These are phyloP conservation scores for Claviceps sp. DNA, from an alignment of 2,329 filamentous ascomycete species.

Conservation along the genomic window DNA sequence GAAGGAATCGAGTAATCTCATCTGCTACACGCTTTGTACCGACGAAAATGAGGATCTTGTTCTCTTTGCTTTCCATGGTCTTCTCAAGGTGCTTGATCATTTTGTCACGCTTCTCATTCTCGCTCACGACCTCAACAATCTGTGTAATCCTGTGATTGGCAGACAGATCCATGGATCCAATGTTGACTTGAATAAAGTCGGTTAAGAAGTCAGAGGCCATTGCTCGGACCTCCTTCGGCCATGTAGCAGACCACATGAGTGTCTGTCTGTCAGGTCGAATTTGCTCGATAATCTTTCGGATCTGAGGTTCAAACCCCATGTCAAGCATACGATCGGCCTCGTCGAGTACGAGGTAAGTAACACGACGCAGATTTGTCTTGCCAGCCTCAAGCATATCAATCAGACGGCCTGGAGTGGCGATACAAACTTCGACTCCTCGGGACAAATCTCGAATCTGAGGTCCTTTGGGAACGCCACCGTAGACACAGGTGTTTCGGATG, in stretches of 20 bases:
- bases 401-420: slow-evolving; percentile 91
- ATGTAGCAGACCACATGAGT: slow-evolving; percentile 99
- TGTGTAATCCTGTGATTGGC: slow-evolving; percentile 98
- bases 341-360: slow-evolving; percentile 95
- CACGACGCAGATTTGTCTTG: slow-evolving; percentile 94
- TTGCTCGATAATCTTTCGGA: slow-evolving; percentile 95
- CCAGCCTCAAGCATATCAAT: slow-evolving; percentile 98
- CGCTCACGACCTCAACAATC: slow-evolving; percentile 88
- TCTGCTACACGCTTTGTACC: slow-evolving; percentile 91
- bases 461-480: slow-evolving; percentile 96
- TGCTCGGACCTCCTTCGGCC: slow-evolving; percentile 95
- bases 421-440: slow-evolving; percentile 94
- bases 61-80: slow-evolving; percentile 90
- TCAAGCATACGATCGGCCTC: slow-evolving; percentile 99
- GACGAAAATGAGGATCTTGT: slow-evolving; percentile 94
- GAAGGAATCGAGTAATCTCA: slow-evolving; percentile 92
- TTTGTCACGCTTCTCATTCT: slow-evolving; percentile 93
- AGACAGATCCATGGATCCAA: slow-evolving; percentile 88
- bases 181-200: slow-evolving; percentile 98
- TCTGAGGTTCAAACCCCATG: slow-evolving; percentile 99
- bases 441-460: slow-evolving; percentile 91
- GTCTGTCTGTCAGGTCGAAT: slow-evolving; percentile 98
- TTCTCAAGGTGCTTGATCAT: slow-evolving; percentile 98
- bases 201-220: slow-evolving; percentile 82
- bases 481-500: slow-evolving; percentile 97